These are phyloP conservation scores for Penicillium sp. DNA, from an alignment of 2,329 filamentous ascomycete genomes.

Conservation along the genomic window DNA sequence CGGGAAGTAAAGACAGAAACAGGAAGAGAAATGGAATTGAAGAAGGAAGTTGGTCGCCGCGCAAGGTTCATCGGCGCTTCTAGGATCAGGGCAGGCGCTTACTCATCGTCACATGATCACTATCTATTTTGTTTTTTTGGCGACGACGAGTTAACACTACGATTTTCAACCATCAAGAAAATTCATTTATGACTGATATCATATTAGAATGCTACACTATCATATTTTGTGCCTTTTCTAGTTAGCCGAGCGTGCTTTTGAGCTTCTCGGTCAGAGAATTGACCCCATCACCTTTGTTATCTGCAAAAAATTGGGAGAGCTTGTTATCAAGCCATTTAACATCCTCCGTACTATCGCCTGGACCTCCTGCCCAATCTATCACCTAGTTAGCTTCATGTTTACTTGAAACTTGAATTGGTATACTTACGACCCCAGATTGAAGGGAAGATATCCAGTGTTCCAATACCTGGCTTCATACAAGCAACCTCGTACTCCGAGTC, in stretches of 20 bases:
- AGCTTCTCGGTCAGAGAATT: conserved; percentile 7
- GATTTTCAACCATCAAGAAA: background rate
- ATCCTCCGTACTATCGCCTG: conserved; percentile 69
- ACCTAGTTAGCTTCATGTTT: conserved; percentile 15
- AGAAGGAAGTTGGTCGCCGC: conserved; percentile 6
- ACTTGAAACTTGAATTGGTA: background rate
- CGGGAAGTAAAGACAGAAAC: background rate
- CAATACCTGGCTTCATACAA: conserved; percentile 61
- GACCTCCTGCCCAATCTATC: conserved; percentile 63
- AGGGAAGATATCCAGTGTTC: conserved; percentile 56
- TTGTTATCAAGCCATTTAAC: conserved; percentile 69
- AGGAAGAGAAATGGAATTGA: conserved; percentile 8
- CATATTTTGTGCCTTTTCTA: background rate
- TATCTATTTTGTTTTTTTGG: background rate
- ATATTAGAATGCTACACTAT: background rate
- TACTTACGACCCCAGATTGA: conserved; percentile 64
- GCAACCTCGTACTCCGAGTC: conserved; percentile 73
- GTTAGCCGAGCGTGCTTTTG: background rate
- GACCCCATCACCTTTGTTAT: conserved; percentile 8
- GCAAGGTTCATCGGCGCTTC: conserved; percentile 17
- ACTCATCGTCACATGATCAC: conserved; percentile 23
- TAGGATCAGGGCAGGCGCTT: conserved; percentile 16
- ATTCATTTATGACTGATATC: background rate
- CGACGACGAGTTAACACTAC: background rate
- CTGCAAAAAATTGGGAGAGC: conserved; percentile 54